A percentile compares a stretch with the other conserved stretches of the same genome.
Conservation (phyloP, 2,329 filamentous ascomycete genomes). For the Xylaria sp. region DNA sequence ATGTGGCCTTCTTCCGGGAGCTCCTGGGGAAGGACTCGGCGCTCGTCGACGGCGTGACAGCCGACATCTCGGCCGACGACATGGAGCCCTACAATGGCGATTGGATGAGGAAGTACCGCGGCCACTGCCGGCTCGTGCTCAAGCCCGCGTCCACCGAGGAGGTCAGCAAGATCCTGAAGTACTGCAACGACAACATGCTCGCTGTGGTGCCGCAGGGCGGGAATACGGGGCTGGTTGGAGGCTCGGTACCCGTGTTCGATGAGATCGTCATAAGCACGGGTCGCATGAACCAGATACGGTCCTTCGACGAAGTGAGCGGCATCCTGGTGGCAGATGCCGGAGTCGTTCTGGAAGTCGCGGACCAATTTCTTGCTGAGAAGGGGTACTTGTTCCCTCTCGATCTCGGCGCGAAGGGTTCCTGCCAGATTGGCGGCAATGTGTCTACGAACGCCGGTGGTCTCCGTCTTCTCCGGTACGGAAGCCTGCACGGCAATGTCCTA, state of each 20-base stretch:
- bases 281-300: conserved; percentile 90
- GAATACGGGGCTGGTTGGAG: conserved; percentile 95
- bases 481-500: conserved; percentile 90
- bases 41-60: conserved; percentile 83
- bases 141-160: conserved; percentile 87
- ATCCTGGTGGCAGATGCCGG: conserved; percentile 91
- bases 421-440: conserved; percentile 95
- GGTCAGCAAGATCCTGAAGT: conserved; percentile 88
- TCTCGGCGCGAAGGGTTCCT: conserved; percentile 96
- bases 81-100: conserved; percentile 94
- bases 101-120: conserved; percentile 99
- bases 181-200: conserved; percentile 92
- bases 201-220: conserved; percentile 97
- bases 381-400: conserved; percentile 95
- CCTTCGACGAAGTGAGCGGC: conserved; percentile 92
- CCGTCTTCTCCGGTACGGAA: conserved; percentile 89
- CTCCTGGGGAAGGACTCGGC: conserved; percentile 83
- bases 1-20: conserved; percentile 84
- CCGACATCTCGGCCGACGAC: conserved; percentile 76
- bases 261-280: conserved; percentile 94
- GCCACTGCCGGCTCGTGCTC: conserved; percentile 86
- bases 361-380: conserved; percentile 83
- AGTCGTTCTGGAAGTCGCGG: conserved; percentile 87
- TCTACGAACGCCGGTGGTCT: conserved; percentile 95
- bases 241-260: conserved; percentile 96